Evolutionary conservation across 495 filamentous ascomycete genomes (phyloP).

Genomic region (Xeromyces bisporus): DNA sequence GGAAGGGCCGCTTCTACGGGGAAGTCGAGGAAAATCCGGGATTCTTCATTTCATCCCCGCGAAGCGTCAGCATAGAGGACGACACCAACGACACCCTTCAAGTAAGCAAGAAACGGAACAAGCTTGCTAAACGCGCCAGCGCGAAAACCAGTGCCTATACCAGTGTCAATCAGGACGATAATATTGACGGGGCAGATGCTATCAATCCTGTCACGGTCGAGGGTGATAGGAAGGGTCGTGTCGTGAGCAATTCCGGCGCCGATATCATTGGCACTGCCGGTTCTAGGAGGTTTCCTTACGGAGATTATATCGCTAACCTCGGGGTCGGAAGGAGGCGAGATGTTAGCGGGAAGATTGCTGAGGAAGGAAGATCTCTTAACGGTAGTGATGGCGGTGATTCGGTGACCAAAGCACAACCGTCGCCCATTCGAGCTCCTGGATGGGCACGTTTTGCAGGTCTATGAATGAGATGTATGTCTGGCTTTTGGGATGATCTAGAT

Average conservation of each 20-base stretch:
- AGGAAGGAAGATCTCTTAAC: slow-evolving; percentile 48
- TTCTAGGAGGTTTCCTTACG: slow-evolving; percentile 31
- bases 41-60: slow-evolving; percentile 7
- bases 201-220: slow-evolving; percentile 16
- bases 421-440: slow-evolving; percentile 21
- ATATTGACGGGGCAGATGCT: slow-evolving; percentile 8
- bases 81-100: background rate
- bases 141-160: slow-evolving; percentile 20
- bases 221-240: slow-evolving; percentile 28
- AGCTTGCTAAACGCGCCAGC: slow-evolving; percentile 18
- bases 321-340: slow-evolving; percentile 38
- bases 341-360: slow-evolving; percentile 71
- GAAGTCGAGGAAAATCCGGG: slow-evolving; percentile 15
- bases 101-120: slow-evolving; percentile 11
- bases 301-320: slow-evolving; percentile 40
- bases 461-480: slow-evolving; percentile 11
- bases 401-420: slow-evolving; percentile 4
- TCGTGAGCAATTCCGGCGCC: slow-evolving; percentile 36
- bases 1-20: slow-evolving; percentile 22
- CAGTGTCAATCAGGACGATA: slow-evolving; percentile 20
- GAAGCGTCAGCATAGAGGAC: slow-evolving; percentile 11
- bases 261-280: slow-evolving; percentile 29
- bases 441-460: slow-evolving; percentile 33
- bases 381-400: background rate
- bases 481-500: too few species aligned